phyloP scores from a whole-genome alignment of 2,329 filamentous ascomycete species.

The Emergomyces africanus region DNA sequence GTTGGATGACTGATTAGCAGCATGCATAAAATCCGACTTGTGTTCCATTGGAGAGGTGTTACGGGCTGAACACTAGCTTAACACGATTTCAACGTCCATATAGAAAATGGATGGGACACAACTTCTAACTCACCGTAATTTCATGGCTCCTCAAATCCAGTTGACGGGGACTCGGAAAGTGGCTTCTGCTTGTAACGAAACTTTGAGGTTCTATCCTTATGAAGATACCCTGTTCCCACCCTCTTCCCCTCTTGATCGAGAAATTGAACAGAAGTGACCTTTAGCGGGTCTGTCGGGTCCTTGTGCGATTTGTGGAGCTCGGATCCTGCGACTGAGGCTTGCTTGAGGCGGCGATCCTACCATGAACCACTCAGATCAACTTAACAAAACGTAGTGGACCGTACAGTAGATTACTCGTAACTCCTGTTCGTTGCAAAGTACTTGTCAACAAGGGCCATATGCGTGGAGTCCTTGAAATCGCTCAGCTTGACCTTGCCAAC shows the following conservation, averaged over 20 bases:
- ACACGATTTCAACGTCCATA: neutral
- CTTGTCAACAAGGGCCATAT: too few species aligned
- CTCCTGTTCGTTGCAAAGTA: too few species aligned
- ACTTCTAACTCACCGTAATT: neutral
- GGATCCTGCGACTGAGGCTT: neutral
- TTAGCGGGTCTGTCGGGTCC: neutral
- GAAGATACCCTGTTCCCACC: constrained; percentile 2
- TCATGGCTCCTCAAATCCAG: neutral
- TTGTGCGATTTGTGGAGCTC: constrained; percentile 1
- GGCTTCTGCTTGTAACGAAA: constrained; percentile 3
- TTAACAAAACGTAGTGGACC: too few species aligned
- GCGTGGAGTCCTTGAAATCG: too few species aligned
- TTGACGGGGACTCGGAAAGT: neutral
- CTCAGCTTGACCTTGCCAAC: too few species aligned
- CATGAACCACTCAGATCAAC: too few species aligned
- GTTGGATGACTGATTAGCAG: neutral
- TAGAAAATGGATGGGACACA: neutral
- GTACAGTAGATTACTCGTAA: too few species aligned
- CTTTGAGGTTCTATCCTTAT: constrained; percentile 2
- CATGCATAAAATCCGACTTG: neutral
- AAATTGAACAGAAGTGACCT: constrained; percentile 3
- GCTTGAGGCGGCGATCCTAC: too few species aligned
- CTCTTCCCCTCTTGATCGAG: constrained; percentile 2
- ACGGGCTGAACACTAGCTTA: neutral
- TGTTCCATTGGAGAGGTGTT: neutral